Percentiles rank a stretch among this genome's conserved stretches.
Evolutionary conservation across 2,329 filamentous ascomycete genomes (phyloP).

Genomic region (Monilinia polystroma): DNA sequence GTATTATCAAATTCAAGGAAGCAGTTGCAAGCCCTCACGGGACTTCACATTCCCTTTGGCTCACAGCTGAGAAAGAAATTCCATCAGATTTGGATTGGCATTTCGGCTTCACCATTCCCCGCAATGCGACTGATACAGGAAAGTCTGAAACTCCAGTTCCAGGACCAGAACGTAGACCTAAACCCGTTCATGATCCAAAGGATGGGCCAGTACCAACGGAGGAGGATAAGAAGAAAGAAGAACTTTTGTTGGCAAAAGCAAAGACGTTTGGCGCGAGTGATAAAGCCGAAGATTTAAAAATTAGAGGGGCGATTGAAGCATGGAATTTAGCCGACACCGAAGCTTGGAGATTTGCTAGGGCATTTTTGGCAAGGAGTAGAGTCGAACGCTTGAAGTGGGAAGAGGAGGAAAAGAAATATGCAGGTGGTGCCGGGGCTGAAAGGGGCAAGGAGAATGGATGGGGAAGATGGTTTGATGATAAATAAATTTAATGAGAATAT

Average conservation of each 20-base stretch:
- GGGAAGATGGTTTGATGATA: slow-evolving; percentile 39
- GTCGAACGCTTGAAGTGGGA: slow-evolving; percentile 69
- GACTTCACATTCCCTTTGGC: slow-evolving; percentile 70
- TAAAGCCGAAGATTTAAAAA: slow-evolving; percentile 43
- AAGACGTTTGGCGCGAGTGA: slow-evolving; percentile 49
- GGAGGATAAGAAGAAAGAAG: slow-evolving; percentile 56
- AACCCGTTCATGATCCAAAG: slow-evolving; percentile 48
- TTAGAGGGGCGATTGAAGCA: slow-evolving; percentile 59
- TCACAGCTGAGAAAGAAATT: slow-evolving; percentile 65
- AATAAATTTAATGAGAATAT: not conserved
- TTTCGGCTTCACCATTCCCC: slow-evolving; percentile 80
- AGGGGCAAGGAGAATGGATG: slow-evolving; percentile 33
- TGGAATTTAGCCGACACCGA: slow-evolving; percentile 74
- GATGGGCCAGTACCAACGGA: slow-evolving; percentile 52
- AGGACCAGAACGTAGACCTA: slow-evolving; percentile 55
- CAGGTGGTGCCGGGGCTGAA: slow-evolving; percentile 55
- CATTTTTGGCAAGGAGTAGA: slow-evolving; percentile 61
- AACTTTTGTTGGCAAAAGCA: slow-evolving; percentile 54
- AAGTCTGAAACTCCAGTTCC: slow-evolving; percentile 59
- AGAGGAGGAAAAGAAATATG: slow-evolving; percentile 64
- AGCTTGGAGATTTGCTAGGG: slow-evolving; percentile 72
- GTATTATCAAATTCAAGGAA: slow-evolving; percentile 77
- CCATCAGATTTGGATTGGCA: slow-evolving; percentile 77
- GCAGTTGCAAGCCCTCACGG: slow-evolving; percentile 69
- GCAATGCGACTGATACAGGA: slow-evolving; percentile 51